Percentiles rank a stretch among this genome's conserved stretches.
Evolutionary conservation across 768 basidiomycete species (phyloP).

Genomic region (Tulasnella sp.): DNA sequence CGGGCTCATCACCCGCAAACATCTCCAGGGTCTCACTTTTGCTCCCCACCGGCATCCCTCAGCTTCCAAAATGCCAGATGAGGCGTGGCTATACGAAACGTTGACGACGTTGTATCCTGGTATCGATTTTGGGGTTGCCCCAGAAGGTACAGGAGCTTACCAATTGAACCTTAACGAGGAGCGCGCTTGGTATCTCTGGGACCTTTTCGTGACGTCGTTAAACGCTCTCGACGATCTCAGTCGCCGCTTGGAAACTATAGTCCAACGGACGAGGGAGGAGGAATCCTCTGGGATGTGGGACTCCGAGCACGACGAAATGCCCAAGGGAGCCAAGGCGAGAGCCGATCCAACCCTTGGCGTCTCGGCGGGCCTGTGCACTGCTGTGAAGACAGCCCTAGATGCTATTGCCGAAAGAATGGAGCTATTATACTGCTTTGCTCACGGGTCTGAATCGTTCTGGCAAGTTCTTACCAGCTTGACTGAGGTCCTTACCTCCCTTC

Average conservation of each 20-base stretch:
- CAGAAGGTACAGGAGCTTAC: not conserved
- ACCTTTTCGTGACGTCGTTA: not conserved
- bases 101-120: not conserved
- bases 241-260: not conserved
- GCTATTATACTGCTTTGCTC: not conserved
- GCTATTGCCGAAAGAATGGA: not conserved
- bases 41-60: no score
- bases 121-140: not conserved
- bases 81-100: not conserved
- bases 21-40: not conserved
- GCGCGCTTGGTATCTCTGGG: not conserved
- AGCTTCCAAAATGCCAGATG: not conserved
- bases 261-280: not conserved
- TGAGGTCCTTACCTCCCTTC: not conserved
- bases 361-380: not conserved
- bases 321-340: no score
- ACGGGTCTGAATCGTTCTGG: not conserved
- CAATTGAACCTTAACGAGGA: not conserved
- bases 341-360: not conserved
- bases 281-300: not conserved
- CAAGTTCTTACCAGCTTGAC: not conserved
- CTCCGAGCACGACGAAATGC: not conserved
- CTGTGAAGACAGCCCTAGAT: not conserved
- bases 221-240: not conserved
- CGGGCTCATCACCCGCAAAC: no score